Conservation (phyloP, 352 stramenopile genomes). For the Phytophthora boehmeriae region DNA sequence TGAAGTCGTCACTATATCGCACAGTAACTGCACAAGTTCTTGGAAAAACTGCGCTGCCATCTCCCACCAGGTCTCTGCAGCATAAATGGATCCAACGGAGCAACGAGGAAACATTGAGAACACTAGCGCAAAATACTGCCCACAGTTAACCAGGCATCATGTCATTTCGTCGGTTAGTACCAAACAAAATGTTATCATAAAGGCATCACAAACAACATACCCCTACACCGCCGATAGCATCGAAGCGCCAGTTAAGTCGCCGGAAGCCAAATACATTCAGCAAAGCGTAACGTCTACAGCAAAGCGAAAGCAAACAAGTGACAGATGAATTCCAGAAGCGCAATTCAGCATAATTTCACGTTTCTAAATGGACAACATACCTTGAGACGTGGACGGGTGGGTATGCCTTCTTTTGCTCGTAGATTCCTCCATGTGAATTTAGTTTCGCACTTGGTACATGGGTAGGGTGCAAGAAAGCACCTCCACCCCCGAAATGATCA, state of each 20-base stretch:
- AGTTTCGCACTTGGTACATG: constrained; percentile 74
- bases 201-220: constrained; percentile 38
- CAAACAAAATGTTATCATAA: not conserved
- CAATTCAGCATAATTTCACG: not conserved
- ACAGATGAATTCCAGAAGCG: constrained; percentile 3
- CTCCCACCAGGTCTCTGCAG: constrained; percentile 50
- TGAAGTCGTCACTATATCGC: constrained; percentile 77
- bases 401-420: constrained; percentile 85
- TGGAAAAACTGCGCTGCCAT: constrained; percentile 48
- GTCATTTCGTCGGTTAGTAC: constrained; percentile 7
- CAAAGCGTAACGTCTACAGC: constrained; percentile 72
- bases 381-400: constrained; percentile 77
- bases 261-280: constrained; percentile 91
- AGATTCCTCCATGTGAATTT: constrained; percentile 69
- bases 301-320: constrained; percentile 4
- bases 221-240: constrained; percentile 89
- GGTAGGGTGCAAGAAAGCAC: constrained; percentile 90
- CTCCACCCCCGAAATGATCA: constrained; percentile 91
- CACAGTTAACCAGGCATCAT: constrained; percentile 7
- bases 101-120: constrained; percentile 94
- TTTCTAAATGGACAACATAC: constrained; percentile 31
- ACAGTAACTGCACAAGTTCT: constrained; percentile 61
- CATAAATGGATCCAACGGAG: constrained; percentile 75
- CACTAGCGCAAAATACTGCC: constrained; percentile 89
- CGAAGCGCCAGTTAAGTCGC: constrained; percentile 93